Percentiles rank a stretch among this genome's conserved stretches.
Evolutionary conservation across 306 rosid genomes (phyloP).

Genomic region (Luffa aegyptiaca): DNA sequence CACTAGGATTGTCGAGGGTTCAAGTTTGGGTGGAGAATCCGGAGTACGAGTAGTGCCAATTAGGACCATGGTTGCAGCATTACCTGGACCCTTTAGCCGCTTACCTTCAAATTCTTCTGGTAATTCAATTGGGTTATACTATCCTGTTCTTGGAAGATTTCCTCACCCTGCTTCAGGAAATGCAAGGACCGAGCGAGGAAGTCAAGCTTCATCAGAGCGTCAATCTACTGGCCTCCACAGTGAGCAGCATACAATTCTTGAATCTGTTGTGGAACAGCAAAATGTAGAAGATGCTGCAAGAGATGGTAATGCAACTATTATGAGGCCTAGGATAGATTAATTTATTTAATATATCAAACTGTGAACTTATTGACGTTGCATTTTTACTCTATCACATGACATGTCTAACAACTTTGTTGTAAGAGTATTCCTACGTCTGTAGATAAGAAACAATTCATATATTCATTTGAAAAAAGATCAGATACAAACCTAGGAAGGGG

Average conservation of each 20-base stretch:
- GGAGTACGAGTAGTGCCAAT: constrained; percentile 76
- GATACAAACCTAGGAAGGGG: background rate
- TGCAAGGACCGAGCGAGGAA: constrained; percentile 42
- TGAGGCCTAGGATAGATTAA: background rate
- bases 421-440: background rate
- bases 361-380: background rate
- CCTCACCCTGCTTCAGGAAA: constrained; percentile 53
- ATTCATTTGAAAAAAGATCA: background rate
- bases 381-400: background rate
- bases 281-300: constrained; percentile 40
- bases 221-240: constrained; percentile 20
- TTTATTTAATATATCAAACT: background rate
- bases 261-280: constrained; percentile 35
- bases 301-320: constrained; percentile 49
- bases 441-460: background rate
- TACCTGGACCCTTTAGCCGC: constrained; percentile 57
- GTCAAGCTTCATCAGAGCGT: constrained; percentile 49
- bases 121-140: constrained; percentile 66
- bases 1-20: constrained; percentile 40
- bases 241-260: constrained; percentile 28
- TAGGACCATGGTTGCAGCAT: constrained; percentile 80
- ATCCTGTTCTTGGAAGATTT: constrained; percentile 80
- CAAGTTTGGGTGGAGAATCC: constrained; percentile 45
- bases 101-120: constrained; percentile 59
- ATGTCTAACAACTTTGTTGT: background rate